These are phyloP conservation scores for Polygonum aviculare DNA, from an alignment of 148 eudicot species.

Conservation along the genomic window DNA sequence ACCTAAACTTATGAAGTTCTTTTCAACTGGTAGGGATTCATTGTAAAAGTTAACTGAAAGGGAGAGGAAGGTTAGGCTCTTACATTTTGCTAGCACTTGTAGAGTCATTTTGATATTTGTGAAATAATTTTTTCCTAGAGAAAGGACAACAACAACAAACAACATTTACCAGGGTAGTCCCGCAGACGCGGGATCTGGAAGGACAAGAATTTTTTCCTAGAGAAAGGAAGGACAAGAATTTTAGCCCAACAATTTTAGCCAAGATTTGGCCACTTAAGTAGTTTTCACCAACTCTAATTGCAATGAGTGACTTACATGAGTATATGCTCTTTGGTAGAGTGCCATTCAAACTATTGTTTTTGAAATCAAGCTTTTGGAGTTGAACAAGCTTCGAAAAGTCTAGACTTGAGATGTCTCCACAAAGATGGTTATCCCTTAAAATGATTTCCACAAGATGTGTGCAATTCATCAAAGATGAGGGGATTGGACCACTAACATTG, in stretches of 20 bases:
- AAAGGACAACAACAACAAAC: too few species aligned
- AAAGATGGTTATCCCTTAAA: not conserved
- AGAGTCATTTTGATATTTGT: not conserved
- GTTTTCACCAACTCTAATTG: not conserved
- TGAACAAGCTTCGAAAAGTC: not conserved
- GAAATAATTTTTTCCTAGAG: not conserved
- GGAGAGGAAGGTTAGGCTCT: not conserved
- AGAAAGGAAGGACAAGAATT: not conserved
- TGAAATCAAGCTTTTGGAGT: not conserved
- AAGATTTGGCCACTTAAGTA: not conserved
- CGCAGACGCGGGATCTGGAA: too few species aligned
- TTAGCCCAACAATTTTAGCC: not conserved
- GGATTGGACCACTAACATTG: not conserved
- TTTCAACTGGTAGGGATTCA: not conserved
- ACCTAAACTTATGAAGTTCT: not conserved
- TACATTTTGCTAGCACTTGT: not conserved
- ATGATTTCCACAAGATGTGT: not conserved
- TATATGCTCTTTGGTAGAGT: not conserved
- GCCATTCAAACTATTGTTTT: not conserved
- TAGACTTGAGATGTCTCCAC: not conserved
- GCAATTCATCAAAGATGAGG: not conserved
- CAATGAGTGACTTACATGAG: constrained; percentile 4
- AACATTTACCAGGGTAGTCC: too few species aligned
- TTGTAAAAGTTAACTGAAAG: not conserved
- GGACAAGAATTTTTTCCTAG: not conserved